phyloP scores from a whole-genome alignment of 768 basidiomycete species.

The Phaeotremella fagi region DNA sequence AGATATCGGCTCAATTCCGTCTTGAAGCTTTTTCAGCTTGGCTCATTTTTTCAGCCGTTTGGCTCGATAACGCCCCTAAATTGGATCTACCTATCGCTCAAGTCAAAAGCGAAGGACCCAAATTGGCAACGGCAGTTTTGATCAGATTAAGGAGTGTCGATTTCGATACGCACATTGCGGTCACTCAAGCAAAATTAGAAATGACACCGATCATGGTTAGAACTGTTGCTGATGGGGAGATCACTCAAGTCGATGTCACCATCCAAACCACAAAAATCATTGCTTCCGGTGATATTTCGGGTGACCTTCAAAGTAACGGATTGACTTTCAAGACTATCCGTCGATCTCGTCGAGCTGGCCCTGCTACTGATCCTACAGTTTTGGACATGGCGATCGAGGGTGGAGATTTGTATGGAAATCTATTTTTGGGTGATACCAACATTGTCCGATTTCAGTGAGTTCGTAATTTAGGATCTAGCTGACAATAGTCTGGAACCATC shows the following conservation, averaged over 20 bases:
- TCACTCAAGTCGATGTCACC: constrained; percentile 61
- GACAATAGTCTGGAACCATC: constrained; percentile 34
- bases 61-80: constrained; percentile 33
- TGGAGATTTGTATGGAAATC: constrained; percentile 24
- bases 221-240: constrained; percentile 60
- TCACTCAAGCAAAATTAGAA: constrained; percentile 65
- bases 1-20: constrained; percentile 69
- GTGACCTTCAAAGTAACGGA: constrained; percentile 28
- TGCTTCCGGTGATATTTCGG: constrained; percentile 51
- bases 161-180: constrained; percentile 75
- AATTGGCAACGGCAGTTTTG: constrained; percentile 60
- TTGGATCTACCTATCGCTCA: constrained; percentile 36
- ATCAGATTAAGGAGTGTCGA: constrained; percentile 68
- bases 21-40: constrained; percentile 87
- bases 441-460: constrained; percentile 39
- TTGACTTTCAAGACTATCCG: constrained; percentile 32
- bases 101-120: constrained; percentile 15
- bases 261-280: constrained; percentile 56
- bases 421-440: constrained; percentile 31
- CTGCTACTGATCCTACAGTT: constrained; percentile 22
- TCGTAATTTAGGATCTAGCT: neutral
- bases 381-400: constrained; percentile 35
- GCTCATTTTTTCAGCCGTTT: constrained; percentile 60
- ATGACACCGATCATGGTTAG: constrained; percentile 62
- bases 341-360: constrained; percentile 23